Conservation (phyloP, 2,329 filamentous ascomycete genomes). For the Hypoxylon sp. region DNA sequence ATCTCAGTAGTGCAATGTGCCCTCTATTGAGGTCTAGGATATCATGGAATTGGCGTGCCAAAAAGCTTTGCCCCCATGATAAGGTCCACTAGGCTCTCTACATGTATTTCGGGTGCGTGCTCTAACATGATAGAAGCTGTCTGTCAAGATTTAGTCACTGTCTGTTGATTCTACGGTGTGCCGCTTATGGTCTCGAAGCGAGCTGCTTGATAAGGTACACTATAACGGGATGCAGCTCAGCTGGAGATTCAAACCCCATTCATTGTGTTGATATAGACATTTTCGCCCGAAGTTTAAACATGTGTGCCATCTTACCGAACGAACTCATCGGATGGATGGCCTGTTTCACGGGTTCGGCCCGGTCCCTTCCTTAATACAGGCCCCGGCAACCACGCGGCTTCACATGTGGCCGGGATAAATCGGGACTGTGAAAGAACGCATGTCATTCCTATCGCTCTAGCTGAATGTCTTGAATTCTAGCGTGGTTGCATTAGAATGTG, state of each 20-base stretch:
- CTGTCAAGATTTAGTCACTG: not conserved
- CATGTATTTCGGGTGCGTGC: not conserved
- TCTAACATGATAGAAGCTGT: not conserved
- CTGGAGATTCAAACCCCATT: not conserved
- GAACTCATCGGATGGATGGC: not conserved
- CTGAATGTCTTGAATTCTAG: slow-evolving; percentile 12
- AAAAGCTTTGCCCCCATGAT: not conserved
- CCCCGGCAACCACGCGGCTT: slow-evolving; percentile 16
- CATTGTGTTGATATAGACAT: not conserved
- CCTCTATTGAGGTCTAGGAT: not conserved
- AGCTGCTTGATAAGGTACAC: not conserved
- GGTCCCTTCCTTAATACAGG: slow-evolving; percentile 4
- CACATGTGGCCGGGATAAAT: slow-evolving; percentile 37
- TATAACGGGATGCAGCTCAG: not conserved
- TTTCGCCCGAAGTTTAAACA: slow-evolving; percentile 4
- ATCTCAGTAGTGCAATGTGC: not conserved
- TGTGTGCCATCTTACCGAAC: slow-evolving; percentile 17
- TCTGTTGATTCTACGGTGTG: not conserved
- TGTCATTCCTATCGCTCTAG: not conserved
- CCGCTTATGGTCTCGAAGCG: no score
- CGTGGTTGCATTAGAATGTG: slow-evolving; percentile 11
- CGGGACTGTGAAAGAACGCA: slow-evolving; percentile 14
- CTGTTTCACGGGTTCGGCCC: slow-evolving; percentile 4
- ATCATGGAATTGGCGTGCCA: not conserved
- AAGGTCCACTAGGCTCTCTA: not conserved